phyloP scores from a whole-genome alignment of 805 yeast species.

The Blastobotrys terrestris region DNA sequence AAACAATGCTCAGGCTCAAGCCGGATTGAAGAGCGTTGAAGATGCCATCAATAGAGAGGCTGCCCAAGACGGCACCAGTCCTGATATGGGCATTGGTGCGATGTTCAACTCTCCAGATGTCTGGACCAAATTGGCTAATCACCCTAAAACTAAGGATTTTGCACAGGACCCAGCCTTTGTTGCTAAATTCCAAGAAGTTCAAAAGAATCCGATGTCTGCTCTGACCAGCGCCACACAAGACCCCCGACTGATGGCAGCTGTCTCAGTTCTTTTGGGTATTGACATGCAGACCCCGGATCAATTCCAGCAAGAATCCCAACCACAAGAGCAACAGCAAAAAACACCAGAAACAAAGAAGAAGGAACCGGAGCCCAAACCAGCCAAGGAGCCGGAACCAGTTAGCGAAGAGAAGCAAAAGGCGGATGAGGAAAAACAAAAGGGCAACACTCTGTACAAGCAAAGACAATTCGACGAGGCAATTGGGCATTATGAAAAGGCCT shows the following conservation, averaged over 20 bases:
- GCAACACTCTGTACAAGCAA: conserved; percentile 79
- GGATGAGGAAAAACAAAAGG: conserved; percentile 67
- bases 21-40: conserved; percentile 68
- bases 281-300: conserved; percentile 22
- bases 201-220: conserved; percentile 68
- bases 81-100: conserved; percentile 70
- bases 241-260: conserved; percentile 80
- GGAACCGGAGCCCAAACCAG: conserved; percentile 25
- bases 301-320: neutral
- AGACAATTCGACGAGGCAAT: conserved; percentile 92
- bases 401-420: conserved; percentile 33
- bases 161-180: conserved; percentile 86
- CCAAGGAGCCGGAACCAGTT: conserved; percentile 30
- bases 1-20: conserved; percentile 75
- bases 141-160: conserved; percentile 82
- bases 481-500: conserved; percentile 77
- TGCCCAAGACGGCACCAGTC: conserved; percentile 37
- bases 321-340: conserved; percentile 15
- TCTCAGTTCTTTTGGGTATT: conserved; percentile 82
- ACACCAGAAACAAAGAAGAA: conserved; percentile 25
- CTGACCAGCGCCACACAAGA: conserved; percentile 67
- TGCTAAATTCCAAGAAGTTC: conserved; percentile 47
- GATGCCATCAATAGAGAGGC: conserved; percentile 50
- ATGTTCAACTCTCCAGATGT: conserved; percentile 77
- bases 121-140: conserved; percentile 63